Base-by-base conservation (phyloP, 169 alveolate genomes). In the Cryptosporidium muris region DNA sequence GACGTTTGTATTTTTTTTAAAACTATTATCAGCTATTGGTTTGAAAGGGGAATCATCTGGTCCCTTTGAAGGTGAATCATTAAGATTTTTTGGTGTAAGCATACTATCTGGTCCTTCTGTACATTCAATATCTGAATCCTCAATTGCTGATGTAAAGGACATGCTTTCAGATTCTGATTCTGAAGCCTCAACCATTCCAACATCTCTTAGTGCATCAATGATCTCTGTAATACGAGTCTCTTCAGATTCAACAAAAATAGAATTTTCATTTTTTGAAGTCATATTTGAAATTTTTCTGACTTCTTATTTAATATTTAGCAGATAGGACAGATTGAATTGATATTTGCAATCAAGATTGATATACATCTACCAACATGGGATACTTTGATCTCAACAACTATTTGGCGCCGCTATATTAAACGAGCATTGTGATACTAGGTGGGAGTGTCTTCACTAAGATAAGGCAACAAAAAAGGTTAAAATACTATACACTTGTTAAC, bases 151-250 rank as follows among this genome's bases (percentile, higher is more conserved):
- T 43, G 68, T 9, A 54, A 74, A 74, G 8, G 85, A 74, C 34
- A 74, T 58, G 48, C 68, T 74, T 47, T 74, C 85, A 2, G 85
- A 74, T 63, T 74, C 85, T 4, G 85, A 74, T 38, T 74, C 60
- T 2, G 85, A 54, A 38, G 54, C 60, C 60, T 74, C 85, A 42
- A 74, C 45, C 36, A 74, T 62, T 9, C 74, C 43, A 14, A 52
- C 74, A 42, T 56, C 85, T 45, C 60, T 74, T 8, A 74, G 60
- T 34, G 85, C 85, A 34, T 74, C 85, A 45, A 74, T 62, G 8
- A 74, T 74, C 38, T 74, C 85, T 1, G 85, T 43, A 45, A 74
- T 74, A 36, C 62, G 56, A 9, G 43, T 63, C 38, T 74, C 85
- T 37, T 74, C 85, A 25, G 25, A 25, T 25, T 25, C 25, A 25